Evolutionary conservation across 2,329 filamentous ascomycete species (phyloP).

Genomic region (Phoma sp.): DNA sequence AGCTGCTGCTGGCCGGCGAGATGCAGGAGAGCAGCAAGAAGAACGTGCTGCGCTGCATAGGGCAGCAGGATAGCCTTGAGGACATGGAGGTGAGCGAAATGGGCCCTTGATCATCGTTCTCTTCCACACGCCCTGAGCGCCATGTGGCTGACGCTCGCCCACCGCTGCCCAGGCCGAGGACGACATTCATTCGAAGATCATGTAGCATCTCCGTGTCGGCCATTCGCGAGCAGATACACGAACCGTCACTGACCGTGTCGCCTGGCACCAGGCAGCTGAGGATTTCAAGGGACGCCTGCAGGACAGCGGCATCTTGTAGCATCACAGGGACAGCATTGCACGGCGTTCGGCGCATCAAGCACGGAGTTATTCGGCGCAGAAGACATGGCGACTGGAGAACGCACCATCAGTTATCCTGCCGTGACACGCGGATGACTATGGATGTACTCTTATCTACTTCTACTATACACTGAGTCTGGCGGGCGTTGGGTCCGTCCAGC

Average conservation of each 20-base stretch:
- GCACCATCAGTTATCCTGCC: constrained; percentile 46
- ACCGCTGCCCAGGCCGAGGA: constrained; percentile 74
- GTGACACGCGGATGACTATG: constrained; percentile 45
- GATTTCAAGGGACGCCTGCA: constrained; percentile 38
- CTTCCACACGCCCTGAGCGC: constrained; percentile 31
- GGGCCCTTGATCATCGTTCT: constrained; percentile 13
- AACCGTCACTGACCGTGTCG: constrained; percentile 37
- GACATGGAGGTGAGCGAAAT: constrained; percentile 91
- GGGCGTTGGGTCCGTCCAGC: constrained; percentile 29
- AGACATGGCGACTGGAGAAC: constrained; percentile 37
- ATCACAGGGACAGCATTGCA: constrained; percentile 27
- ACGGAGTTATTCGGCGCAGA: constrained; percentile 15
- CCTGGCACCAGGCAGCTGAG: constrained; percentile 38
- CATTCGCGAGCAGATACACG: constrained; percentile 22
- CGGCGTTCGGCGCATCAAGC: constrained; percentile 18
- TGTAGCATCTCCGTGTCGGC: constrained; percentile 56
- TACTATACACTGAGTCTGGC: constrained; percentile 32
- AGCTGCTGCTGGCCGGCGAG: constrained; percentile 92
- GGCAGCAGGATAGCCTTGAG: constrained; percentile 95
- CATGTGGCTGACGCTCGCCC: constrained; percentile 50
- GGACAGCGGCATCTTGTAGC: constrained; percentile 40
- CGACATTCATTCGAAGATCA: constrained; percentile 84
- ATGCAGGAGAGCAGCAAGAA: constrained; percentile 99
- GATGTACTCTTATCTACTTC: constrained; percentile 46
- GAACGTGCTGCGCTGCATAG: constrained; percentile 94